A percentile compares a stretch with the other conserved stretches of the same genome.
These are phyloP conservation scores for Lentinula sp. DNA, from an alignment of 768 basidiomycete genomes.

Conservation along the genomic window DNA sequence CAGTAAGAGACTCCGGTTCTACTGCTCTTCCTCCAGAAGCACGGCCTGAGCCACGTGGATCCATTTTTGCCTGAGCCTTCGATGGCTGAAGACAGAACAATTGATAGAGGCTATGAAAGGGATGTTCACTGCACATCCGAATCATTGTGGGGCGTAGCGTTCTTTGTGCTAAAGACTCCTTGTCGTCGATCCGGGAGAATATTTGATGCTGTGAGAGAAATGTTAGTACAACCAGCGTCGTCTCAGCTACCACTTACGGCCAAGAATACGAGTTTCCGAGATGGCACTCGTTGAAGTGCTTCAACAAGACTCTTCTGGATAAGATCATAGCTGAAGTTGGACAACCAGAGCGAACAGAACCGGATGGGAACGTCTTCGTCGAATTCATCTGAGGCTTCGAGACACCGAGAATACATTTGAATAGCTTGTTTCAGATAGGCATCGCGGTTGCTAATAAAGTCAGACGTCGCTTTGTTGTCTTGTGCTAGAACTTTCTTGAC, in stretches of 20 bases:
- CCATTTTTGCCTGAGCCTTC: slow-evolving; percentile 9
- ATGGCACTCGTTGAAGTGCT: slow-evolving; percentile 61
- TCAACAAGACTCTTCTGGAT: slow-evolving; percentile 35
- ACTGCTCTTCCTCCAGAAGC: slow-evolving; percentile 8
- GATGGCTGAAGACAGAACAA: slow-evolving; percentile 64
- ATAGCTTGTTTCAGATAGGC: slow-evolving; percentile 71
- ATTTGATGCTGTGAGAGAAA: slow-evolving; percentile 62
- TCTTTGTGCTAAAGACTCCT: slow-evolving; percentile 16
- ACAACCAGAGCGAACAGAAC: slow-evolving; percentile 88
- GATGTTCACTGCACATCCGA: slow-evolving; percentile 83
- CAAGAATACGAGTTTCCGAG: slow-evolving; percentile 85
- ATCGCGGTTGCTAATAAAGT: slow-evolving; percentile 38
- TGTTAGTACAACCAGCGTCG: neutral
- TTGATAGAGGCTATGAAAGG: slow-evolving; percentile 90
- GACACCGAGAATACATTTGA: slow-evolving; percentile 78
- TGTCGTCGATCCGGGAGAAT: slow-evolving; percentile 69
- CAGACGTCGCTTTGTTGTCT: slow-evolving; percentile 41
- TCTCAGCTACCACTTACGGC: slow-evolving; percentile 32
- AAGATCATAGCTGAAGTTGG: slow-evolving; percentile 63
- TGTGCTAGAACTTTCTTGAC: slow-evolving; percentile 46
- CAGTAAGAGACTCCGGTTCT: slow-evolving; percentile 12
- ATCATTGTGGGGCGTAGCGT: slow-evolving; percentile 57
- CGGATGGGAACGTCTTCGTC: slow-evolving; percentile 78
- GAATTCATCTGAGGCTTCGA: slow-evolving; percentile 61
- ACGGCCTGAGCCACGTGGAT: slow-evolving; percentile 42